Percentiles rank a stretch among this genome's conserved stretches.
These are phyloP conservation scores for Aureobasidium lini DNA, from an alignment of 2,329 filamentous ascomycete species.

Conservation along the genomic window DNA sequence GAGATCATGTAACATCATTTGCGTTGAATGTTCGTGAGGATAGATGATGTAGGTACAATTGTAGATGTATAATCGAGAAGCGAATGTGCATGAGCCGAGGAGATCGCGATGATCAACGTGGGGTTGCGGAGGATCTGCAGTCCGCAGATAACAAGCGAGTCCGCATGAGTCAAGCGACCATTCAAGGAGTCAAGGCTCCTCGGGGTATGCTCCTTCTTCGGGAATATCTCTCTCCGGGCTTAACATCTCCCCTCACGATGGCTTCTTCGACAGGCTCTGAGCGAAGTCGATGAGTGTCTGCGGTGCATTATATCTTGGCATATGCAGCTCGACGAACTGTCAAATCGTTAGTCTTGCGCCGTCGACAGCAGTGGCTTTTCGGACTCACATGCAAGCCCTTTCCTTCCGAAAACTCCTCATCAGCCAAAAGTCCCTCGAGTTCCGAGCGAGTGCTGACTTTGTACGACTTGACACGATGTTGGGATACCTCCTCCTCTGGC, in stretches of 20 bases:
- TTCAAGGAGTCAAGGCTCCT: no score
- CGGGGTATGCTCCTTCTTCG: neutral
- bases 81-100: constrained; percentile 1
- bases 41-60: neutral
- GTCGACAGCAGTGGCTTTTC: neutral
- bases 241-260: neutral
- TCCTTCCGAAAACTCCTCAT: constrained; percentile 19
- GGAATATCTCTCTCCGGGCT: neutral
- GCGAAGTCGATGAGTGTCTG: constrained; percentile 6
- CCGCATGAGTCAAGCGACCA: neutral
- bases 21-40: neutral
- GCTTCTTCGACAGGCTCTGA: neutral
- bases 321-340: constrained; percentile 70
- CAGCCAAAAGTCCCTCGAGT: constrained; percentile 16
- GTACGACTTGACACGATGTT: constrained; percentile 11
- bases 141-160: neutral
- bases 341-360: constrained; percentile 34
- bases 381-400: constrained; percentile 3
- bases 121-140: neutral
- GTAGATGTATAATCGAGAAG: neutral
- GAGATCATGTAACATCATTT: no score
- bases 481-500: constrained; percentile 1
- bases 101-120: neutral
- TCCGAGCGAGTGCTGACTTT: constrained; percentile 19
- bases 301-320: constrained; percentile 66